Evolutionary conservation across 768 basidiomycete genomes (phyloP), one percentile per base, ranked within the genome.

Genomic region (Hirschioporus abietinus): DNA sequence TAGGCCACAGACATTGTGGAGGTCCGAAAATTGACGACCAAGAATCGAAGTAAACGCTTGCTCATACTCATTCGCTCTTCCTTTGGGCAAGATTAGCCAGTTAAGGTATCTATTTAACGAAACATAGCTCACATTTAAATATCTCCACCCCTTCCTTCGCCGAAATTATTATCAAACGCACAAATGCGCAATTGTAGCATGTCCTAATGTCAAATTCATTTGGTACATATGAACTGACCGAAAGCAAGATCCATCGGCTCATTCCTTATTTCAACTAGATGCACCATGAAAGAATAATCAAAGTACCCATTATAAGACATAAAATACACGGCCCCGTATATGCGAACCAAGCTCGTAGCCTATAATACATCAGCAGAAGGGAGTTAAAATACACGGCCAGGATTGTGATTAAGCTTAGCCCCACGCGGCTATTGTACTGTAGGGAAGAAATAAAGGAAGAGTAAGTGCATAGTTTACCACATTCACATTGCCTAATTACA

Each of bases 381-480:
- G 15, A 12, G 20, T 52, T 52, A 52, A 52, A 52, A 52, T 52
- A 52, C 42, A 52, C 7, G 35, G 12, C 3, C 15, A 5, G 12
- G 20, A 52, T 20, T 52, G 42, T 58, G 4, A 30, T 34, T 42
- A 65, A 66, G 59, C 35, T 77, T 36, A 88, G 73, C 85, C 87
- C 87, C 87, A 88, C 0, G 87, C 87, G 64, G 86, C 86, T 3
- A 85, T 88, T 15, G 86, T 86, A 72, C 87, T 88, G 70, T 34
- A 35, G n/a, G 65, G 10, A 68, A 64, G 35, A 15, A 64, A 8
- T 26, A 66, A n/a, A 62, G 63, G 36, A 26, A 65, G 24, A 30
- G 26, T n/a, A 1, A 23, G 9, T 7, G 26, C n/a, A 34, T 25
- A 23, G 30, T 10, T 24, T 27, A 58, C 59, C n/a, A n/a, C n/a